phyloP scores from a whole-genome alignment of 208 protist species.

The Wallacemonas sp. region DNA sequence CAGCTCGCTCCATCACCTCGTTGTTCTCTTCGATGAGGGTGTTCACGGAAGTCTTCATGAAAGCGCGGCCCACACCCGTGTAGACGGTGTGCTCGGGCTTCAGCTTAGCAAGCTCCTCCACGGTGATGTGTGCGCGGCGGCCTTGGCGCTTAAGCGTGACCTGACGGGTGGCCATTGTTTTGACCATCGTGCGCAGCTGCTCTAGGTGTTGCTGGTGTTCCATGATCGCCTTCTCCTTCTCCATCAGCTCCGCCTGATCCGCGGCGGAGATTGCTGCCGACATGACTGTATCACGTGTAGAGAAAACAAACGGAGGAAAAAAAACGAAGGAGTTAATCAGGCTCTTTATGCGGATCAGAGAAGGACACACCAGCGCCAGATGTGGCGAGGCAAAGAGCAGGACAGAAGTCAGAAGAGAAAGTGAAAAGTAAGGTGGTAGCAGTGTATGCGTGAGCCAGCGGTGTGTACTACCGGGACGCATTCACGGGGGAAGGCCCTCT shows the following conservation, averaged over 20 bases:
- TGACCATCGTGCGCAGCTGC: slow-evolving; percentile 63
- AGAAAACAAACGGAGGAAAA: slow-evolving; percentile 4
- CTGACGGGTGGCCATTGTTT: slow-evolving; percentile 83
- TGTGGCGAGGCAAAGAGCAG: too few species aligned
- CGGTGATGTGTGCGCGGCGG: slow-evolving; percentile 78
- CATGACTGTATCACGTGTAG: slow-evolving; percentile 15
- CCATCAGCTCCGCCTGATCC: slow-evolving; percentile 85
- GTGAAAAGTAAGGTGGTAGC: background rate
- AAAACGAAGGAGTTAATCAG: background rate
- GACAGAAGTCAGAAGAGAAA: background rate
- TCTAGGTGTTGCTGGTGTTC: slow-evolving; percentile 86
- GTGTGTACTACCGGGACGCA: too few species aligned
- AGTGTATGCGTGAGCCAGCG: too few species aligned
- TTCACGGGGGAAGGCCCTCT: too few species aligned
- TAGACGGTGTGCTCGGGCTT: slow-evolving; percentile 71
- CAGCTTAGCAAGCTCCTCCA: slow-evolving; percentile 71
- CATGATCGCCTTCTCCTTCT: slow-evolving; percentile 82
- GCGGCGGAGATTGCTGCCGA: slow-evolving; percentile 48
- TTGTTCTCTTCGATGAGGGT: slow-evolving; percentile 67
- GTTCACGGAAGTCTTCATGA: slow-evolving; percentile 62
- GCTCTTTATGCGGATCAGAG: too few species aligned
- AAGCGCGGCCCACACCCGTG: slow-evolving; percentile 78
- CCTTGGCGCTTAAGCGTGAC: slow-evolving; percentile 55
- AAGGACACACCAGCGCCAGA: too few species aligned
- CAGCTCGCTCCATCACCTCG: slow-evolving; percentile 62